phyloP scores from a whole-genome alignment of 2,329 filamentous ascomycete genomes.

The Aspergillus eucalypticola region DNA sequence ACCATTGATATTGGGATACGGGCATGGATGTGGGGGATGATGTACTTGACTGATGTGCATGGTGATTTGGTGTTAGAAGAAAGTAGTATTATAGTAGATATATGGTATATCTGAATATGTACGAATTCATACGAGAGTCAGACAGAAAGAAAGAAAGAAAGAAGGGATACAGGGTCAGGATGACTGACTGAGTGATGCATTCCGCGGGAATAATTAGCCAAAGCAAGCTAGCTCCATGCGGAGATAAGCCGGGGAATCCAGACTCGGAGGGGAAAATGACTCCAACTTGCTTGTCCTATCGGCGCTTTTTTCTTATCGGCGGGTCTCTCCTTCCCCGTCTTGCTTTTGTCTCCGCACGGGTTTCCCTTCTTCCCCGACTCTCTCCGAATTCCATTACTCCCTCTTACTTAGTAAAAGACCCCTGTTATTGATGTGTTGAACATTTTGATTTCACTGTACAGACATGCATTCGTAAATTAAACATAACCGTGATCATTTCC shows the following conservation, averaged over 20 bases:
- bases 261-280: too few species aligned
- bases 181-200: not conserved
- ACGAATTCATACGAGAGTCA: constrained; percentile 10
- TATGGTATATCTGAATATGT: constrained; percentile 21
- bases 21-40: constrained; percentile 1
- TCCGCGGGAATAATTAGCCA: too few species aligned
- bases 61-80: not conserved
- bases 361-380: not conserved
- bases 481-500: constrained; percentile 1
- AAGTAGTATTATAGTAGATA: not conserved
- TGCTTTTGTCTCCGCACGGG: not conserved
- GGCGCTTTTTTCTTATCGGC: not conserved
- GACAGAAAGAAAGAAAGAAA: not conserved
- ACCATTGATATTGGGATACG: not conserved
- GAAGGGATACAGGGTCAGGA: not conserved
- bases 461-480: constrained; percentile 17
- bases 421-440: constrained; percentile 16
- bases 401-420: not conserved
- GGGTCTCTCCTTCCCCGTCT: not conserved
- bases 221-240: not conserved
- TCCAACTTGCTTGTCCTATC: not conserved
- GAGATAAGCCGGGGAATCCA: not conserved
- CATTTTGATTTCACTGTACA: constrained; percentile 13
- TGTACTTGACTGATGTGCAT: constrained; percentile 40
- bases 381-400: not conserved